A percentile compares a stretch with the other conserved stretches of the same genome.
These are phyloP conservation scores for Papiliotrema fonsecae DNA, from an alignment of 1,284 basidiomycete genomes.

Conservation along the genomic window DNA sequence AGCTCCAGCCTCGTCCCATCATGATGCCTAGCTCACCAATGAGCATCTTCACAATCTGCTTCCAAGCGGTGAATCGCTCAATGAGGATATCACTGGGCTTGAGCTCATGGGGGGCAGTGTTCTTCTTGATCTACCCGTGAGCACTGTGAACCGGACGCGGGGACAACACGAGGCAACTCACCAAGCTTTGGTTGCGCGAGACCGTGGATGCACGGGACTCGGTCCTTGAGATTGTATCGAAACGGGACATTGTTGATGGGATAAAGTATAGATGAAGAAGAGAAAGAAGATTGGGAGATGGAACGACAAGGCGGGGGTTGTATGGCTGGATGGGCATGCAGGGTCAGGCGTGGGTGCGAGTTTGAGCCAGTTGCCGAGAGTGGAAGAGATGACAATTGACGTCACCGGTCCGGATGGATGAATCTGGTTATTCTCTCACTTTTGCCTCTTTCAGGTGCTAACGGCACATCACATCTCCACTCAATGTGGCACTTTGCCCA, in stretches of 20 bases:
- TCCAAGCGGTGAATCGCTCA: constrained; percentile 67
- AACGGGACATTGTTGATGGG: constrained; percentile 40
- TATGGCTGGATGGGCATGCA: too few relatives aligned
- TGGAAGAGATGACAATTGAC: too few relatives aligned
- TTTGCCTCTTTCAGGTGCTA: too few relatives aligned
- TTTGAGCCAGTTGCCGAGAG: too few relatives aligned
- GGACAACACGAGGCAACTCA: constrained; percentile 19
- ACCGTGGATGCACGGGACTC: constrained; percentile 65
- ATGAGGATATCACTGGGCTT: constrained; percentile 94
- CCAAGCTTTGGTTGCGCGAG: constrained; percentile 70
- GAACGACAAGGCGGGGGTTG: too few relatives aligned
- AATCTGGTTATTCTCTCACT: too few relatives aligned
- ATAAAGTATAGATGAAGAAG: background rate
- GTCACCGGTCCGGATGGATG: too few relatives aligned
- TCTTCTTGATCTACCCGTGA: constrained; percentile 67
- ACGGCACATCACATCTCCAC: too few relatives aligned
- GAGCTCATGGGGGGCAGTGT: constrained; percentile 81
- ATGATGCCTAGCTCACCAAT: constrained; percentile 52
- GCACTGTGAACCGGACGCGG: background rate
- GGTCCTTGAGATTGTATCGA: constrained; percentile 50
- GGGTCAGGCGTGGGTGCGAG: too few relatives aligned
- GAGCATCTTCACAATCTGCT: constrained; percentile 85
- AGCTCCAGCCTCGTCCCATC: background rate
- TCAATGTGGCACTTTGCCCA: too few relatives aligned
- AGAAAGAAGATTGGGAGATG: background rate